Conservation (phyloP, 2,329 filamentous ascomycete genomes). For the Parastagonospora nodorum region DNA sequence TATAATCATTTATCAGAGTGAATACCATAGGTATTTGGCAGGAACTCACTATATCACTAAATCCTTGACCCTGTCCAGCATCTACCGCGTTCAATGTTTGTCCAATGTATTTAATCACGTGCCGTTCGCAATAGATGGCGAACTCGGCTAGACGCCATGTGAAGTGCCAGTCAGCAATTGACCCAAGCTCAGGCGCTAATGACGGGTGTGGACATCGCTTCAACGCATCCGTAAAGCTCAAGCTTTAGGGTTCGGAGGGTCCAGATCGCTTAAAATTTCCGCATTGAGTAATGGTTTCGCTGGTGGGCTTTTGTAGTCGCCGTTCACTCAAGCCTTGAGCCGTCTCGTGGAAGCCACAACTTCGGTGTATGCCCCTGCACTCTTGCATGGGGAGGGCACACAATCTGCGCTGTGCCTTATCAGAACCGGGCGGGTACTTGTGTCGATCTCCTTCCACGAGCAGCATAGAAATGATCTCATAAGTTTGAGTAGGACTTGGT, state of each 20-base stretch:
- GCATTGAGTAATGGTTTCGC: slow-evolving; percentile 12
- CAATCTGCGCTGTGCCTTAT: slow-evolving; percentile 1
- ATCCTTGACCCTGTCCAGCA: not conserved
- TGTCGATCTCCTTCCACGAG: no score
- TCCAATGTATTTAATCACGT: slow-evolving; percentile 17
- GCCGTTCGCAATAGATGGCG: slow-evolving; percentile 29
- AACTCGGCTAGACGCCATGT: slow-evolving; percentile 20
- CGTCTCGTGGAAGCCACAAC: slow-evolving; percentile 29
- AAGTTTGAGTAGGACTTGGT: no score
- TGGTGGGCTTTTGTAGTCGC: slow-evolving; percentile 11
- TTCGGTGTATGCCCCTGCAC: slow-evolving; percentile 1
- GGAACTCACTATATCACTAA: not conserved
- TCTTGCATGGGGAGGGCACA: not conserved
- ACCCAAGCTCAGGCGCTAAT: slow-evolving; percentile 14
- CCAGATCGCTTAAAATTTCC: slow-evolving; percentile 22
- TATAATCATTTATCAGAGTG: not conserved
- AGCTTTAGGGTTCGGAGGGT: slow-evolving; percentile 16
- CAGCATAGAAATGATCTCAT: no score
- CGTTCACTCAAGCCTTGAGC: slow-evolving; percentile 18
- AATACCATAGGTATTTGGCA: not conserved
- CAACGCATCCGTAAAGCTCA: slow-evolving; percentile 11
- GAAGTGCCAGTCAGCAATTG: slow-evolving; percentile 7
- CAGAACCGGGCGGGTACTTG: not conserved
- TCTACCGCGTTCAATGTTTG: not conserved
- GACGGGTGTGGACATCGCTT: slow-evolving; percentile 18